Conservation (phyloP, 2,329 filamentous ascomycete genomes). For the Exophiala lecanii-corni region DNA sequence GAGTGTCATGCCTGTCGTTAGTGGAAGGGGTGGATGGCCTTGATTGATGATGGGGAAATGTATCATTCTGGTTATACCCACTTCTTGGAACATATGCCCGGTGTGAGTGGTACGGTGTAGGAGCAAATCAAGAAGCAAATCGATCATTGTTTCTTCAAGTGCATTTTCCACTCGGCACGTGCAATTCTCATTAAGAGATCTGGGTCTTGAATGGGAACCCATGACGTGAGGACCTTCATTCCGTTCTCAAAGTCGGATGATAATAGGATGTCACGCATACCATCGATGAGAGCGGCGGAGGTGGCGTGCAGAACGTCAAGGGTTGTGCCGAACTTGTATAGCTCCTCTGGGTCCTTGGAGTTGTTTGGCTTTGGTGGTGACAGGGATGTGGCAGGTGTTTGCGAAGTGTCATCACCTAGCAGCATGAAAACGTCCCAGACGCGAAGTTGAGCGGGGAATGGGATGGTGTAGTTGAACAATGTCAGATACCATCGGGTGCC, state of each 20-base stretch:
- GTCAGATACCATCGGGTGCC: constrained; percentile 97
- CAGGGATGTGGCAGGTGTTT: constrained; percentile 18
- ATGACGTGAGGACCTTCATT: constrained; percentile 94
- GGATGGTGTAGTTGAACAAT: constrained; percentile 93
- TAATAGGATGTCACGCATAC: constrained; percentile 78
- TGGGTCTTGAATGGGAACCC: constrained; percentile 90
- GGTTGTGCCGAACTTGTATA: constrained; percentile 52
- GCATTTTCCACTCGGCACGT: constrained; percentile 76
- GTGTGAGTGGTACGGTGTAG: no score
- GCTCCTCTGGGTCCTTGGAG: not conserved
- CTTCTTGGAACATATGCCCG: no score
- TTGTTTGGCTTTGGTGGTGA: constrained; percentile 2
- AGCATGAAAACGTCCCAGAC: constrained; percentile 99
- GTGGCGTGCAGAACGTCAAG: constrained; percentile 87
- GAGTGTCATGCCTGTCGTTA: no score
- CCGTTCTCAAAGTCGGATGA: constrained; percentile 95
- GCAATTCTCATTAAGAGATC: constrained; percentile 89
- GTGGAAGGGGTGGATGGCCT: no score
- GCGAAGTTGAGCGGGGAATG: constrained; percentile 86
- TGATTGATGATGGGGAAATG: no score
- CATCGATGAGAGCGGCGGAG: constrained; percentile 83
- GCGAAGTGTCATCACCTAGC: constrained; percentile 61
- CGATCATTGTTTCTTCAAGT: constrained; percentile 46
- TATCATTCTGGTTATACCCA: no score
- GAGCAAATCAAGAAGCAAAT: no score